Evolutionary conservation across 179 eudicot genomes (phyloP), one percentile per base, ranked within the genome.

Genomic region (Dionaea muscipula): DNA sequence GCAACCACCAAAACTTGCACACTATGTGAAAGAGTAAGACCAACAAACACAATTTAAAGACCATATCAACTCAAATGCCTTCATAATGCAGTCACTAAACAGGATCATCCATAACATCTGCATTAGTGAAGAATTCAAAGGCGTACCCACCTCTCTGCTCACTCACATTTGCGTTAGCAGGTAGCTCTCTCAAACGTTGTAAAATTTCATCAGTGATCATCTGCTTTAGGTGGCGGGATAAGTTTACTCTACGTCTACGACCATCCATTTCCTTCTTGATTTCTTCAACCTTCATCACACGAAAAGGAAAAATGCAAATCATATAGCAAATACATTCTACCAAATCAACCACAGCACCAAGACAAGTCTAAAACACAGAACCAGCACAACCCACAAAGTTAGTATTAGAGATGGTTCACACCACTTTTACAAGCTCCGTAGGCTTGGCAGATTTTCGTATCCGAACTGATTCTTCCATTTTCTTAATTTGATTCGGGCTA

Each of bases 381-480:
- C 10, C 35, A 31, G 35, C 35, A 31, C 35, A 31, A 31, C 5
- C 44, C 47, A n/a, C 12, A 38, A 38, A 38, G 14, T 9, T 3
- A 38, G 43, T 38, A 3, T 3, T n/a, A 13, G 35, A 45, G 39
- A 61, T 39, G 22, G 17, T 26, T 9, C 79, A 78, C 64, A 91
- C 98, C 85, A 78, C 72, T 69, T 71, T 66, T 49, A 82, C 69
- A 60, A 91, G 91, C 58, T 82, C 76, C 17, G 57, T 50, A 47
- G 98, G 98, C 69, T 88, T 80, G 25, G 83, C 66, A 47, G 68
- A 76, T 71, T 73, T 79, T 45, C 94, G 74, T 53, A 87, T 79
- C 59, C 65, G 69, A 61, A 75, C 72, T n/a, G 96, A 79, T 52
- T 91, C 98, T 72, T 82, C 86, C 91, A 87, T 91, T 61, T 57